Base-by-base conservation (phyloP, 176 grass and related monocot genomes). In the Phragmites australis region DNA sequence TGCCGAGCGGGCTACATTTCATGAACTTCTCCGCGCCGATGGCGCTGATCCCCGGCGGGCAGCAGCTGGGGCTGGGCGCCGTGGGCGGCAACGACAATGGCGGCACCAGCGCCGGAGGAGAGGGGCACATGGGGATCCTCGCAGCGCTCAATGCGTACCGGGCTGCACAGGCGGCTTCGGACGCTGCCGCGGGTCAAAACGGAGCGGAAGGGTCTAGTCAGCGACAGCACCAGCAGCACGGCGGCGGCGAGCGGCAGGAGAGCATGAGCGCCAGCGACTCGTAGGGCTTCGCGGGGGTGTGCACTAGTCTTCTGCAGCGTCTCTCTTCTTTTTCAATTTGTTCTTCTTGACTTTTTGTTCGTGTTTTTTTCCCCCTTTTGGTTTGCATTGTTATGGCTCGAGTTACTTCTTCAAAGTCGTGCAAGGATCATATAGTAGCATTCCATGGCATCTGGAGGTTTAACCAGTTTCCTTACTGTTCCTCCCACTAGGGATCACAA, bases 261-360 rank as follows among this genome's bases (percentile, higher is more conserved):
- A 93, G 81, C 83, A 86, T 91, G 84, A 96, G 84, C 85, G 84
- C 53, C 49, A 96, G 88, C 78, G 89, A 96, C 52, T 95, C 84
- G 63, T 99, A 95, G 90, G 86, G 51, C 81, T 63, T 32, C 65
- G 65, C 19, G 29, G 19, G 29, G 19, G 16, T 0, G 58, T 74
- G 54, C 68, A 61, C 64, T 88, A 69, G 63, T 76, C 68, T 39
- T 47, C 63, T 69, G 58, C 70, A 40, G 40, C 78, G 10, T 16
- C 4, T 8, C 56, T 42, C 42, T 62, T 52, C 9, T 75, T 50
- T 75, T 85, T 83, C 37, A 68, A 56, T 77, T 75, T 85, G 47
- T 73, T 86, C 37, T 81, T 83, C 40, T 80, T 80, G 30, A 58
- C 46, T 84, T 81, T 13, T 41, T 82, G 60, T 83, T 73, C 77